Conservation (phyloP, 106 monocot genomes). For the Dendrobium officinale region DNA sequence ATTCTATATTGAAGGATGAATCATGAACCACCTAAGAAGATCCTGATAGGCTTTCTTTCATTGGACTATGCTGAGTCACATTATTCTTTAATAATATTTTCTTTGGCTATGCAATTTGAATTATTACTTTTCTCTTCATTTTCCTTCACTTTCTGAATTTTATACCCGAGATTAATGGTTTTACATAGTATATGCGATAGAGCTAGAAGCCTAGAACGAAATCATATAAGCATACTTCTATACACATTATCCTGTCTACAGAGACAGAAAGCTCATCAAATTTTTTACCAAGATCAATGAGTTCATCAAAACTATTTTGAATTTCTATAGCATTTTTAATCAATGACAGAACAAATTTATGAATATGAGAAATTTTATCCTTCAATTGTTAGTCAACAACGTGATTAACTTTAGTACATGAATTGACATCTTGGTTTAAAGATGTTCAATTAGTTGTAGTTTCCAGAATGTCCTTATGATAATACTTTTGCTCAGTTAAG, state of each 20-base stretch:
- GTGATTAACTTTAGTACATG: background rate
- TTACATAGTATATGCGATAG: constrained; percentile 9
- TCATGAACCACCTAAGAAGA: background rate
- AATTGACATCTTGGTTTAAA: background rate
- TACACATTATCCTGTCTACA: background rate
- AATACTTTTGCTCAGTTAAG: constrained; percentile 7
- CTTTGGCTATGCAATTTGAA: constrained; percentile 20
- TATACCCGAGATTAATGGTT: background rate
- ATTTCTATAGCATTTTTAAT: constrained; percentile 31
- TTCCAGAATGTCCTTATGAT: constrained; percentile 3
- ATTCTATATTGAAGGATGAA: background rate
- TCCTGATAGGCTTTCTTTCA: constrained; percentile 1
- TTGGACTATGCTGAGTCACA: constrained; percentile 1
- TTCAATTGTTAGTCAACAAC: constrained; percentile 12
- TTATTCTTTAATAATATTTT: constrained; percentile 11
- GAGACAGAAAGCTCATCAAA: constrained; percentile 9
- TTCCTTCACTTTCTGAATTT: background rate
- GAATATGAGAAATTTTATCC: constrained; percentile 48
- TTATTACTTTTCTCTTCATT: constrained; percentile 7
- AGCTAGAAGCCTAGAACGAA: constrained; percentile 7
- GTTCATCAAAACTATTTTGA: background rate
- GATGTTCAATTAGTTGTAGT: background rate
- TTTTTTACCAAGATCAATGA: background rate
- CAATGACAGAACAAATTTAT: constrained; percentile 41
- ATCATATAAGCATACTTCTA: constrained; percentile 6